phyloP scores from a whole-genome alignment of 441 rosid species.

The Aleurites moluccanus region DNA sequence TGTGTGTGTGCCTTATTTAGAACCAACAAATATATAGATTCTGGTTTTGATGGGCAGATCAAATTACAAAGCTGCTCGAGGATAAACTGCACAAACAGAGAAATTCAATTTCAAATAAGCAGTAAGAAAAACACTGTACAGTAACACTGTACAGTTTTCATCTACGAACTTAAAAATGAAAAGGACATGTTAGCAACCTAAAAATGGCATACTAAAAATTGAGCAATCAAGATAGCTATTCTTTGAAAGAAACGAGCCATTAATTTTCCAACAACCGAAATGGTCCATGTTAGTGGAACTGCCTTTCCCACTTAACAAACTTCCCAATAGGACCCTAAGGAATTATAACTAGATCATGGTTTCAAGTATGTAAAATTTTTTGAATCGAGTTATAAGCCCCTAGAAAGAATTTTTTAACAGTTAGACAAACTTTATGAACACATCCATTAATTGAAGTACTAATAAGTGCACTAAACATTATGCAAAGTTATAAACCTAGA shows the following conservation, averaged over 20 bases:
- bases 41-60: constrained; percentile 99
- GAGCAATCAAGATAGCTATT: not conserved
- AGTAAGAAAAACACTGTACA: constrained; percentile 9
- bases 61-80: constrained; percentile 99
- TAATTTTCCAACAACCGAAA: not conserved
- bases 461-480: not conserved
- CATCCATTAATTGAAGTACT: not conserved
- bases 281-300: not conserved
- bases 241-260: not conserved
- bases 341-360: not conserved
- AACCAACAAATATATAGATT: constrained; percentile 82
- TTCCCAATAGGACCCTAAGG: not conserved
- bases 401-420: not conserved
- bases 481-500: not conserved
- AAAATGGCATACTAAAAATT: not conserved
- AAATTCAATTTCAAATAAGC: constrained; percentile 27
- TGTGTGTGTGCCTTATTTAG: constrained; percentile 98
- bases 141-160: not conserved
- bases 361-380: not conserved
- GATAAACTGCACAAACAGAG: constrained; percentile 77
- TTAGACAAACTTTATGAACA: not conserved
- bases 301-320: not conserved
- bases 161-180: not conserved
- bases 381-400: not conserved
- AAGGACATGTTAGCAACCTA: not conserved